Percentiles rank a stretch among this genome's conserved stretches.
These are phyloP conservation scores for maize (Zea mays) DNA, from an alignment of 176 grass and related monocot species.

Conservation along the genomic window Zm-B73-REFERENCE-NAM-5.0 NC_050098.1:13454501-13455000, in stretches of 20 bases:
- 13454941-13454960: slow-evolving; percentile 5
- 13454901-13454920: background rate
- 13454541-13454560: slow-evolving; percentile 51
- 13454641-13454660: slow-evolving; percentile 40
- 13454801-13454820: slow-evolving; percentile 23
- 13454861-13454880: slow-evolving; percentile 38
- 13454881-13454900: slow-evolving; percentile 32
- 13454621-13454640: slow-evolving; percentile 19
- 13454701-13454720: slow-evolving; percentile 31
- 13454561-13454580: slow-evolving; percentile 63
- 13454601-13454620: slow-evolving; percentile 67
- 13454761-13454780: slow-evolving; percentile 32
- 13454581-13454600: slow-evolving; percentile 51
- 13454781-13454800: slow-evolving; percentile 43
- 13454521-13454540: slow-evolving; percentile 63
- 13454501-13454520: slow-evolving; percentile 41
- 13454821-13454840: slow-evolving; percentile 31
- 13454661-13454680: slow-evolving; percentile 40
- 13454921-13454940: slow-evolving; percentile 32
- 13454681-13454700: slow-evolving; percentile 39
- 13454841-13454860: slow-evolving; percentile 37
- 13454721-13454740: slow-evolving; percentile 7
- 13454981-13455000: slow-evolving; percentile 44
- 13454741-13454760: slow-evolving; percentile 16
- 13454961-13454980: slow-evolving; percentile 36